Conservation (phyloP, 2,329 filamentous ascomycete species). For the Aspergillus calidoustus region DNA sequence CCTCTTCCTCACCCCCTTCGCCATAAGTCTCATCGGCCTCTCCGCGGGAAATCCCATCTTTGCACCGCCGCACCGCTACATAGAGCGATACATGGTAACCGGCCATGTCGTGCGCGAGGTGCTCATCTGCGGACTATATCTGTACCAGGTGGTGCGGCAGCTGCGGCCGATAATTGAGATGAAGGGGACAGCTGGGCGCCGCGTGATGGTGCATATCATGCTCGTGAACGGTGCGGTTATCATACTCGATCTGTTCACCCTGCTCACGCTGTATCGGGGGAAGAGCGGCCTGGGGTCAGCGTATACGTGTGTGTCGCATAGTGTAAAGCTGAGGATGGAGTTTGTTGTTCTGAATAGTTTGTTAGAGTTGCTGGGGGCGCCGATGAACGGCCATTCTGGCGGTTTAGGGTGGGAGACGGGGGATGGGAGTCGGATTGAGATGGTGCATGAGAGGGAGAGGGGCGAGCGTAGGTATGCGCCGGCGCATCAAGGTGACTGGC, state of each 20-base stretch:
- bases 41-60: neutral
- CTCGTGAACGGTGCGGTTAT: constrained; percentile 49
- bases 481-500: neutral
- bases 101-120: constrained; percentile 58
- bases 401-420: too few relatives aligned
- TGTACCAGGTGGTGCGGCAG: constrained; percentile 51
- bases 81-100: constrained; percentile 56
- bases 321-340: constrained; percentile 52
- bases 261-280: constrained; percentile 41
- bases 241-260: constrained; percentile 44
- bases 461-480: neutral
- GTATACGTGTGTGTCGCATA: constrained; percentile 37
- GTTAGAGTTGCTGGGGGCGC: constrained; percentile 22
- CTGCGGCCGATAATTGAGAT: constrained; percentile 46
- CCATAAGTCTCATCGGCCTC: constrained; percentile 29
- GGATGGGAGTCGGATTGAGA: neutral
- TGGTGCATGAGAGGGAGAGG: neutral
- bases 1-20: constrained; percentile 39
- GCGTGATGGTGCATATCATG: constrained; percentile 50
- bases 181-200: constrained; percentile 41
- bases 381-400: neutral
- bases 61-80: constrained; percentile 25
- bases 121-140: constrained; percentile 56
- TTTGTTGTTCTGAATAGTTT: constrained; percentile 54
- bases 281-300: constrained; percentile 41